These are phyloP conservation scores for Neonectria faginata DNA, from an alignment of 2,329 filamentous ascomycete genomes.

Conservation along the genomic window DNA sequence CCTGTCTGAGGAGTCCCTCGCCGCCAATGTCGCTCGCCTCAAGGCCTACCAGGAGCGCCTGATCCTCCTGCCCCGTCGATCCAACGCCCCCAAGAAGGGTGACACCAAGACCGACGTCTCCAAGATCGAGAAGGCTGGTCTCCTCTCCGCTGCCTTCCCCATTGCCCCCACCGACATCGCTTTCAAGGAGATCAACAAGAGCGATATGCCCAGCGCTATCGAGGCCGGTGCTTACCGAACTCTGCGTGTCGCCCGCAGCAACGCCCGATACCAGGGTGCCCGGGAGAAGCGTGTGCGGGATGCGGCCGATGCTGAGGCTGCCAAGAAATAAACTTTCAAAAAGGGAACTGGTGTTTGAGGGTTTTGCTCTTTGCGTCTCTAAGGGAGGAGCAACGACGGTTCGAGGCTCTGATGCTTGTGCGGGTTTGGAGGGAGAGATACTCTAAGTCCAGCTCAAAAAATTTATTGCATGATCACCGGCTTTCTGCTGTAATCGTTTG, in stretches of 20 bases:
- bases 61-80: constrained; percentile 97
- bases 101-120: constrained; percentile 86
- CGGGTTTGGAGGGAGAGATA: constrained; percentile 53
- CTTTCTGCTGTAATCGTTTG: constrained; percentile 50
- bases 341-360: constrained; percentile 57
- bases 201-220: constrained; percentile 77
- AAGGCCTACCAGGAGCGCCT: constrained; percentile 97
- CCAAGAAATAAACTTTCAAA: constrained; percentile 81
- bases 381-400: constrained; percentile 54
- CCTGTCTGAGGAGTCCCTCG: constrained; percentile 93
- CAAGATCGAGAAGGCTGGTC: constrained; percentile 71
- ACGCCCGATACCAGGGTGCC: constrained; percentile 83
- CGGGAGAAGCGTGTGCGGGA: constrained; percentile 95
- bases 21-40: constrained; percentile 95
- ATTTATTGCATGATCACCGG: constrained; percentile 57
- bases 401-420: constrained; percentile 52
- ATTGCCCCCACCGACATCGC: constrained; percentile 75
- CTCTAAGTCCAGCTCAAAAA: constrained; percentile 57
- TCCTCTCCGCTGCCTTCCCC: constrained; percentile 69
- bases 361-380: constrained; percentile 57
- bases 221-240: constrained; percentile 89
- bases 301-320: constrained; percentile 83
- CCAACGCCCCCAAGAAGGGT: constrained; percentile 92
- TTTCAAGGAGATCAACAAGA: constrained; percentile 83
- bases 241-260: constrained; percentile 85